Percentiles rank a stretch among this genome's conserved stretches.
phyloP scores from a whole-genome alignment of 2,329 filamentous ascomycete species.

The Trichoderma asperellum region DNA sequence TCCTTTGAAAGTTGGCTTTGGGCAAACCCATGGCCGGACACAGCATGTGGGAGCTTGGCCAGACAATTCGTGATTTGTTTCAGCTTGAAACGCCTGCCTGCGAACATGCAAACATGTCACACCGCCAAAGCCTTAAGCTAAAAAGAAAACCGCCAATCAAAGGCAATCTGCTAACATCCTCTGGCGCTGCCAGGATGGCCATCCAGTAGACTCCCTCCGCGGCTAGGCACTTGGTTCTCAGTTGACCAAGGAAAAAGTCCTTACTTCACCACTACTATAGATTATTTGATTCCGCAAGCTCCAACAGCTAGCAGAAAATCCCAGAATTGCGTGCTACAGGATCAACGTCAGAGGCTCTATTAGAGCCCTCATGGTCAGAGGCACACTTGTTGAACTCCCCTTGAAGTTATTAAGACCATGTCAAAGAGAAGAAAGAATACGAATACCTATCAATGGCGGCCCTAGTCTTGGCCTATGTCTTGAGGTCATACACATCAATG shows the following conservation, averaged over 20 bases:
- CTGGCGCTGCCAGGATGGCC: slow-evolving; percentile 7
- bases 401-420: not conserved
- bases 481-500: not conserved
- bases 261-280: not conserved
- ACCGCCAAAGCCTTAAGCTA: slow-evolving; percentile 7
- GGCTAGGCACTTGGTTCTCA: slow-evolving; percentile 1
- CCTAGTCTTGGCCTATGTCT: not conserved
- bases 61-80: slow-evolving; percentile 11
- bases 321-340: not conserved
- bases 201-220: slow-evolving; percentile 3
- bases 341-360: not conserved
- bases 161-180: not conserved
- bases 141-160: not conserved
- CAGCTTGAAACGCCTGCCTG: slow-evolving; percentile 20
- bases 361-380: not conserved
- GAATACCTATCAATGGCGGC: not conserved
- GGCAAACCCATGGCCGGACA: slow-evolving; percentile 8
- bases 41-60: slow-evolving; percentile 4
- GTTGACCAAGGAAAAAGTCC: not conserved
- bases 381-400: not conserved
- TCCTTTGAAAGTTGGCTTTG: slow-evolving; percentile 13
- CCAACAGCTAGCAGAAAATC: not conserved
- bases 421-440: not conserved
- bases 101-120: slow-evolving; percentile 20
- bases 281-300: not conserved